Percentiles rank a stretch among this genome's conserved stretches.
phyloP scores from a whole-genome alignment of 495 filamentous ascomycete species.

The Aspergillus haitiensis region DNA sequence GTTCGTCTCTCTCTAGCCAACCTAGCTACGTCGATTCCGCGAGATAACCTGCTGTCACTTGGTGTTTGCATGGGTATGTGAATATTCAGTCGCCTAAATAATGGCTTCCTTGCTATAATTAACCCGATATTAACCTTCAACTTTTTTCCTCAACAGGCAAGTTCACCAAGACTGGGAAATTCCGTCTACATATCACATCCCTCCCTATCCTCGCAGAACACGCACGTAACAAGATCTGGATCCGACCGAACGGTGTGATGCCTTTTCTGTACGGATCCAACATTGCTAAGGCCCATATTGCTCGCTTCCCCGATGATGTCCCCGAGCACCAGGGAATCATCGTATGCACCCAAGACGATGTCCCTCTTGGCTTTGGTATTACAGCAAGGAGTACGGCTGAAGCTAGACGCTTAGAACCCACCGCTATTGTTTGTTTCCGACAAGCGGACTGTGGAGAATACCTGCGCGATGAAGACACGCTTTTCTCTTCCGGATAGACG shows the following conservation, averaged over 20 bases:
- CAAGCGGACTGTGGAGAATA: slow-evolving; percentile 93
- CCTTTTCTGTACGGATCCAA: slow-evolving; percentile 87
- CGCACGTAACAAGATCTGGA: slow-evolving; percentile 91
- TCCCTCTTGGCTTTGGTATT: slow-evolving; percentile 66
- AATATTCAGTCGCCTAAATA: not conserved
- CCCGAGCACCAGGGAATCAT: slow-evolving; percentile 47
- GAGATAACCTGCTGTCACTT: slow-evolving; percentile 76
- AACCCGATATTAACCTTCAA: not conserved
- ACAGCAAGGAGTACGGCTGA: slow-evolving; percentile 82
- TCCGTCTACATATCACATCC: slow-evolving; percentile 43
- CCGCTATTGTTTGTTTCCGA: slow-evolving; percentile 78
- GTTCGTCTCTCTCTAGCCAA: slow-evolving; percentile 84
- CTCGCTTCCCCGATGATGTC: slow-evolving; percentile 83
- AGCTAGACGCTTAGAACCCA: slow-evolving; percentile 79
- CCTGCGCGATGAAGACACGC: slow-evolving; percentile 68
- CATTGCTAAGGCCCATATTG: slow-evolving; percentile 89
- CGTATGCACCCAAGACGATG: slow-evolving; percentile 46
- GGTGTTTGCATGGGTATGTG: slow-evolving; percentile 65
- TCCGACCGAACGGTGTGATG: slow-evolving; percentile 94
- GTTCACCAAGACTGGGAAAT: slow-evolving; percentile 92
- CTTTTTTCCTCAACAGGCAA: slow-evolving; percentile 50
- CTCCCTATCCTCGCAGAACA: slow-evolving; percentile 83
- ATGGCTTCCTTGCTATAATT: not conserved
- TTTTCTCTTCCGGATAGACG: slow-evolving; percentile 34
- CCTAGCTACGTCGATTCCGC: slow-evolving; percentile 77